Evolutionary conservation across 2,329 filamentous ascomycete genomes (phyloP), one percentile per base, ranked within the genome.

Genomic region (Teratosphaeria epicoccoides): DNA sequence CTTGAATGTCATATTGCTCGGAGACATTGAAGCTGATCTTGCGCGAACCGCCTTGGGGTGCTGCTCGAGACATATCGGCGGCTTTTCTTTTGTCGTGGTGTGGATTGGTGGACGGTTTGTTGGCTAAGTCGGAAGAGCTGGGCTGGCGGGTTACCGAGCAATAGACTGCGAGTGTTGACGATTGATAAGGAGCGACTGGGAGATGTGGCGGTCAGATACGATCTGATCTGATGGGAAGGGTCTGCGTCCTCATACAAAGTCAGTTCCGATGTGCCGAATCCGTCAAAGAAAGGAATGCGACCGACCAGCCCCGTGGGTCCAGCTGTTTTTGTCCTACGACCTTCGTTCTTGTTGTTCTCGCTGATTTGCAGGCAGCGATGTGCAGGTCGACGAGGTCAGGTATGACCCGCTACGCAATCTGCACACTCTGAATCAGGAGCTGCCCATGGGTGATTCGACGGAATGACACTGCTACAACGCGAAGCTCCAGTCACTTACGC

Each of bases 21-120:
- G 90, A 96, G 57, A 98, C 93, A 68, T 98, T 98, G 83, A 98
- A 98, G 52, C 90, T 97, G 70, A 98, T 98, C 81, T 97, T 98
- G 69, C 93, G 75, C 56, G 81, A 83, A 59, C 79, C 78, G 67
- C 73, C 75, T 63, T 58, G 47, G 43, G 57, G 57, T 48, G 54
- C 52, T 37, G 57, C 55, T 49, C 59, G 59, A 52, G 56, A 55
- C 53, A 55, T 55, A 23, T 4, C 46, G 48, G 17, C 23, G 9
- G 25, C 37, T 23, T 9, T 20, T 14, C 2, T 22, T 20, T 5
- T 20, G 33, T 9, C 9, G 28, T 11, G 11, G n/a, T 40, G 33
- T 17, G 29, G 29, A 14, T 37, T 17, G 33, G 33, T 17, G 33
- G n/a, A 17, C 4, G n/a, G n/a, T 40, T 40, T 6, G 33, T 40